Base-by-base conservation (phyloP, 805 yeast species). In the Suhomyces tanzawaensis region DNA sequence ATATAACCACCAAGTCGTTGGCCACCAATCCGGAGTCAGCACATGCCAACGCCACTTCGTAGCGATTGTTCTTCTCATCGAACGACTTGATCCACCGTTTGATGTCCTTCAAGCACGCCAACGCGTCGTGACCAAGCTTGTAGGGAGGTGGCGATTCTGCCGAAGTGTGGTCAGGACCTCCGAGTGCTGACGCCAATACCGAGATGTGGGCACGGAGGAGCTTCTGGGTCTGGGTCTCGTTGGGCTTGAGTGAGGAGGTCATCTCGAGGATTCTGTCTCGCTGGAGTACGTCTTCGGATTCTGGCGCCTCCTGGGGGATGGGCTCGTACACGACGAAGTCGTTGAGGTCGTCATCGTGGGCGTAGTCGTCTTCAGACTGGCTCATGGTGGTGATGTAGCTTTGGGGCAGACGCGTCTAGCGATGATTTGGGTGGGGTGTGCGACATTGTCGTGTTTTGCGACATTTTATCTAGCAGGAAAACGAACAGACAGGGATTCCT, bases 31-130 rank as follows among this genome's bases (percentile, higher is more conserved):
- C 83, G 11, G 85, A 79, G 37, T 85, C 91, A 4, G 88, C 85
- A 45, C 95, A 82, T 1, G 96, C 95, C 35, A 85, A 71, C 0
- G 96, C 95, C 4, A 91, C 96, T 43, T 83, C 88, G 71, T 80
- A 82, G 12, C 81, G 69, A 37, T 77, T 71, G 36, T 77, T 72
- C 29, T 72, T 72, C 40, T 86, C 93, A 58, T 91, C 98, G 32
- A 86, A 90, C 1, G 83, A 71, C 47, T 79, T 80, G 37, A 93
- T 74, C 96, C 98, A 91, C 49, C 85, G 72, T 56, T 87, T 88
- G 44, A 93, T 61, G 61, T 93, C 99, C 49, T 85, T 82, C 22
- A 93, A 62, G 61, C 97, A 88, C 0, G 89, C 89, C 39, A 77
- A 58, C 2, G 95, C 95, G 53, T 91, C 97, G 42, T 83, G 88